Conservation (phyloP, 306 rosid species). For the Amphicarpaea edgeworthii region DNA sequence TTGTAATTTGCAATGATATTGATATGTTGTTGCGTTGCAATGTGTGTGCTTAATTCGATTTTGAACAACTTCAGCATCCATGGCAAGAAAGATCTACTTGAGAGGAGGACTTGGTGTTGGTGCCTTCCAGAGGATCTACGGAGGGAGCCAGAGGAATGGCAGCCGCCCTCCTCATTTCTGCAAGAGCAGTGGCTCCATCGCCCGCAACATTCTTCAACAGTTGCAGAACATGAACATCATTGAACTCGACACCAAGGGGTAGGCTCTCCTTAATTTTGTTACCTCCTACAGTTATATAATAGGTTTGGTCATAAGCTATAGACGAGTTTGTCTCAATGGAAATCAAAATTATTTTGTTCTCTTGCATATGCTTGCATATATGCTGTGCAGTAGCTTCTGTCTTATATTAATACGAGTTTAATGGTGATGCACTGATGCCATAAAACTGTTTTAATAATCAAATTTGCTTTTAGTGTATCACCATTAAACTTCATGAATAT, state of each 20-base stretch:
- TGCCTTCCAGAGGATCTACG: slow-evolving; percentile 56
- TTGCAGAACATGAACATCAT: slow-evolving; percentile 49
- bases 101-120: slow-evolving; percentile 61
- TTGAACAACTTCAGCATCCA: slow-evolving; percentile 46
- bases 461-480: too few species aligned
- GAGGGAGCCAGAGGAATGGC: slow-evolving; percentile 59
- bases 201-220: slow-evolving; percentile 55
- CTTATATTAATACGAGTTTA: too few species aligned
- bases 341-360: neutral
- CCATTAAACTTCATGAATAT: too few species aligned
- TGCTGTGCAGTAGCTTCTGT: neutral
- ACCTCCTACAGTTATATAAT: neutral
- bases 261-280: neutral
- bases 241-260: slow-evolving; percentile 52
- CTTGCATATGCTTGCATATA: neutral
- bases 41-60: slow-evolving; percentile 8
- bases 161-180: slow-evolving; percentile 60
- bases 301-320: neutral
- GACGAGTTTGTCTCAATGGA: neutral
- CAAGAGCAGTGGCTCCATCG: slow-evolving; percentile 57
- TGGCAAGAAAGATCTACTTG: slow-evolving; percentile 58
- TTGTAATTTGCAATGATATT: neutral
- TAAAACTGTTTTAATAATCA: too few species aligned
- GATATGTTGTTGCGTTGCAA: neutral
- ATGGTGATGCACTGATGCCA: too few species aligned